Evolutionary conservation across 1,139 yeast genomes (phyloP), one percentile per base, ranked within the genome.

Genomic region (Arxiozyma bovina): DNA sequence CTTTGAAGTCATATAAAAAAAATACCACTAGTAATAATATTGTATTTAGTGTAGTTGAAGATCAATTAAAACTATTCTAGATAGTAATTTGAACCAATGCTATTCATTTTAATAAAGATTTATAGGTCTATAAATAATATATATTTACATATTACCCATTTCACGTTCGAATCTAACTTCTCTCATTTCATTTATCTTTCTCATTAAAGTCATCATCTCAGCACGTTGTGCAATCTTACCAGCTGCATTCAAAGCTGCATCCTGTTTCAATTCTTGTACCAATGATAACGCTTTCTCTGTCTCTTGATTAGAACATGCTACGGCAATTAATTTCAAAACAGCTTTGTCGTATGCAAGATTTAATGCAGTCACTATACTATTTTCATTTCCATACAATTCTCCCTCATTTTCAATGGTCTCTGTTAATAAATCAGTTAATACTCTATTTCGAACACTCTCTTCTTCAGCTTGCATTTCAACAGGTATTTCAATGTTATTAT

Each of bases 171-270:
- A 74, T 62, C 77, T 72, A 48, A 77, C 77, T 63, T 86, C 94
- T 62, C 90, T 76, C 50, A 86, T 70, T 60, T 80, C 80, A 56
- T 80, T 82, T 55, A 91, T 83, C 65, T 80, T 82, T 55, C 79
- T 80, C 1, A 89, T 90, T 62, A 93, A 73, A 9, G 77, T 74
- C 44, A 77, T 71, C 66, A 84, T 76, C 54, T 85, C 90, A 64
- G 87, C 81, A 61, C 96, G 79, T 62, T 87, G 87, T 0, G 96
- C 88, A 56, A 93, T 87, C 70, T 86, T 86, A 25, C 80, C 74
- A 1, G 97, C 96, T 0, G 96, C 96, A 55, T 78, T 79, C 58
- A 91, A 73, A 6, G 96, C 96, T 61, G 85, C 82, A 59, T 85
- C 91, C 58, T 83, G 85, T 62, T 82, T 80, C 62, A 93, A 75